These are phyloP conservation scores for Samsoniella hepiali DNA, from an alignment of 2,329 filamentous ascomycete species.

Conservation along the genomic window DNA sequence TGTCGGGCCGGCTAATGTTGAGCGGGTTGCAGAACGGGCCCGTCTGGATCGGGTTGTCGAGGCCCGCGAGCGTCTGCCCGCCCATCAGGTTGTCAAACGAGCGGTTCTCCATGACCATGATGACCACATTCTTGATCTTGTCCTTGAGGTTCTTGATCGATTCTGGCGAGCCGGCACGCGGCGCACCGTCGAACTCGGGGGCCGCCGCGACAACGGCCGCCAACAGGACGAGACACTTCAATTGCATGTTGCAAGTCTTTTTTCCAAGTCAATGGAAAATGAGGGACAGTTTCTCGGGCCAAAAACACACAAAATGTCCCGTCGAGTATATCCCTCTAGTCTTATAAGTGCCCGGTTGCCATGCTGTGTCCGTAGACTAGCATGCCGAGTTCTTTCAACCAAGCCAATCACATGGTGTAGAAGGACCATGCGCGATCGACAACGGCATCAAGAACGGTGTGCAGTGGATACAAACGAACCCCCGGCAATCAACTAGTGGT, in stretches of 20 bases:
- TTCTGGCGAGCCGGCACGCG: constrained; percentile 16
- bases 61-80: constrained; percentile 35
- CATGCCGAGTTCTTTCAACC: background rate
- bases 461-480: constrained; percentile 9
- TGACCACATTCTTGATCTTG: constrained; percentile 47
- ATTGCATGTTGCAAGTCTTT: constrained; percentile 8
- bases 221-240: background rate
- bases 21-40: constrained; percentile 41
- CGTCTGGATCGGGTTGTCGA: constrained; percentile 41
- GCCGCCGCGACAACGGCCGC: background rate
- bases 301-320: background rate
- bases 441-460: background rate
- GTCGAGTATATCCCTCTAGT: background rate
- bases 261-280: no score
- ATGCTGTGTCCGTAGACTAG: background rate
- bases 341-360: background rate
- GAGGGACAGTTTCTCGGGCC: no score
- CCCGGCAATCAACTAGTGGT: background rate
- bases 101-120: constrained; percentile 45
- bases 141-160: constrained; percentile 29
- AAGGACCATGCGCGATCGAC: constrained; percentile 6
- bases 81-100: constrained; percentile 44
- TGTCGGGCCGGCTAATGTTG: constrained; percentile 29
- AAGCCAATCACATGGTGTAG: constrained; percentile 5
- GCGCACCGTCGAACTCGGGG: background rate